Conservation (phyloP, 352 stramenopile genomes). For the Ochromonadaceae sp. region DNA sequence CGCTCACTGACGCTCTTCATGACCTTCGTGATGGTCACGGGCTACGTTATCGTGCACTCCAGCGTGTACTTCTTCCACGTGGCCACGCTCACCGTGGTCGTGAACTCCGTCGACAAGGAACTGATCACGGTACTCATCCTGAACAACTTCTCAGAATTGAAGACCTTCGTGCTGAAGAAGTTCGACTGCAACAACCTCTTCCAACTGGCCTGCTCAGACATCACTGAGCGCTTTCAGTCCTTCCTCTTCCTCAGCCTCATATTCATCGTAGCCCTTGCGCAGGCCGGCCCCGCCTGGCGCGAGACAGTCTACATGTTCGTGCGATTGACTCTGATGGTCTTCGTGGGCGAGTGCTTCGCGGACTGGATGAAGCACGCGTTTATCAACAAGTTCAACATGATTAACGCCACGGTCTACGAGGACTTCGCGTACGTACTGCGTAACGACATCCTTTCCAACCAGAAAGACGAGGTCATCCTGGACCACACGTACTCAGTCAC, state of each 20-base stretch:
- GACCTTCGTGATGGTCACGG: neutral
- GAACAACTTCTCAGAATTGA: slow-evolving; percentile 98
- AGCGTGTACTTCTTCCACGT: slow-evolving; percentile 88
- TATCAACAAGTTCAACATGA: slow-evolving; percentile 97
- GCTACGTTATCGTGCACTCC: slow-evolving; percentile 69
- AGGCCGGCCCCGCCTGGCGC: slow-evolving; percentile 27
- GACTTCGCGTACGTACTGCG: slow-evolving; percentile 86
- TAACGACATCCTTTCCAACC: slow-evolving; percentile 47
- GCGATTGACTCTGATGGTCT: slow-evolving; percentile 39
- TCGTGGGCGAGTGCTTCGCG: slow-evolving; percentile 82
- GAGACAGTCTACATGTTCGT: slow-evolving; percentile 8
- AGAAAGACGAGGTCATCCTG: neutral
- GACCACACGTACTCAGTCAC: slow-evolving; percentile 14
- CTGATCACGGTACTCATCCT: slow-evolving; percentile 74
- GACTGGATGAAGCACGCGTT: slow-evolving; percentile 98
- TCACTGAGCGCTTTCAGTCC: slow-evolving; percentile 95
- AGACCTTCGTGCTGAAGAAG: slow-evolving; percentile 89
- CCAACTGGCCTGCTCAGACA: slow-evolving; percentile 89
- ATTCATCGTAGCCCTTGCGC: slow-evolving; percentile 23
- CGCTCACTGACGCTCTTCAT: neutral
- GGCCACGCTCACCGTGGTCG: slow-evolving; percentile 89
- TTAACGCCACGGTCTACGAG: slow-evolving; percentile 76
- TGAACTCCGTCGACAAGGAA: slow-evolving; percentile 81
- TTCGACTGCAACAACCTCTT: slow-evolving; percentile 89
- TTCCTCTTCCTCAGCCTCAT: slow-evolving; percentile 85